A percentile compares a stretch with the other conserved stretches of the same genome.
Evolutionary conservation across 306 rosid genomes (phyloP).

Genomic region (Cicer yamashitae): DNA sequence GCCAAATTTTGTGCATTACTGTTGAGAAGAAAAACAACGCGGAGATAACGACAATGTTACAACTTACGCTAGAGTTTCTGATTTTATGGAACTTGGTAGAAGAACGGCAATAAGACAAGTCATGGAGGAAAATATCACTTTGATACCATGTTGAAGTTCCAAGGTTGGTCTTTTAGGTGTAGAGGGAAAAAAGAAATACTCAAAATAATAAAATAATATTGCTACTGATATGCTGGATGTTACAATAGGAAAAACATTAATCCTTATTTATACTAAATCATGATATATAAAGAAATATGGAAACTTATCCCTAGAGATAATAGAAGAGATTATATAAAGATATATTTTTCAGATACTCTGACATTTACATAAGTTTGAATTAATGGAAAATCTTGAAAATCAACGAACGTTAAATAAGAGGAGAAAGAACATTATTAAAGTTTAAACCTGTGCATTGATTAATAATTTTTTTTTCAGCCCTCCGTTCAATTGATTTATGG

Average conservation of each 20-base stretch:
- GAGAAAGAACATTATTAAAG: neutral
- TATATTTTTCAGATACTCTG: neutral
- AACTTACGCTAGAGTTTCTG: neutral
- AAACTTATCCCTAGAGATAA: neutral
- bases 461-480: neutral
- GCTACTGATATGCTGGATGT: neutral
- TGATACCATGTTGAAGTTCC: neutral
- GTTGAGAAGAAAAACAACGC: neutral
- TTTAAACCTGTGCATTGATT: neutral
- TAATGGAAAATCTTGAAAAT: conserved; percentile 10
- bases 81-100: neutral
- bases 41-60: neutral
- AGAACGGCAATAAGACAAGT: neutral
- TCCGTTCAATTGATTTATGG: neutral
- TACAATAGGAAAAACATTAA: conserved; percentile 2
- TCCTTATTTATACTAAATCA: conserved; percentile 4
- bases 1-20: neutral
- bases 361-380: neutral
- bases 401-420: neutral
- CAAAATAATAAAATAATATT: conserved; percentile 4
- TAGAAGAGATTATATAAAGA: neutral
- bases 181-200: neutral
- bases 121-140: neutral
- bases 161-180: neutral
- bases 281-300: neutral